These are phyloP conservation scores for Rhinocladiella similis DNA, from an alignment of 2,329 filamentous ascomycete genomes.

Conservation along the genomic window DNA sequence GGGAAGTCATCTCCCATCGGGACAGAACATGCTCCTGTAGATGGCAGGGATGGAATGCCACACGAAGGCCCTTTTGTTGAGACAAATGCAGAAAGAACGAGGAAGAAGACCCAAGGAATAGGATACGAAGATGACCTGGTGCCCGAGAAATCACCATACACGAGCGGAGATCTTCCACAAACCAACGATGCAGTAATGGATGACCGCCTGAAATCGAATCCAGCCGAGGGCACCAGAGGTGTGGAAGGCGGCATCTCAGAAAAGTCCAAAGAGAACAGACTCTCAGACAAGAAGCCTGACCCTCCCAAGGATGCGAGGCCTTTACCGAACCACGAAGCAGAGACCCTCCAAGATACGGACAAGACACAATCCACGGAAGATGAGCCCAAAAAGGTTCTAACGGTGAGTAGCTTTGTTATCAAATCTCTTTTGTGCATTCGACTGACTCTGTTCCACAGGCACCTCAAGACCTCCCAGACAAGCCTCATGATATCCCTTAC, in stretches of 20 bases:
- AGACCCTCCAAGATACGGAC: constrained; percentile 56
- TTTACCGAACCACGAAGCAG: constrained; percentile 76
- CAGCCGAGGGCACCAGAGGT: constrained; percentile 83
- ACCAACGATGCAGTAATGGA: constrained; percentile 86
- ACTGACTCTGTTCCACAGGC: constrained; percentile 56
- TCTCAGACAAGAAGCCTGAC: constrained; percentile 74
- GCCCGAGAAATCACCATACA: constrained; percentile 34
- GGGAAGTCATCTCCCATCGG: constrained; percentile 43
- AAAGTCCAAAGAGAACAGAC: constrained; percentile 75
- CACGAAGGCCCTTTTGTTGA: constrained; percentile 75
- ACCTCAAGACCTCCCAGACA: constrained; percentile 76
- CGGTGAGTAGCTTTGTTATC: constrained; percentile 49
- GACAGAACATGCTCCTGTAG: constrained; percentile 82
- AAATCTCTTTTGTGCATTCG: background rate
- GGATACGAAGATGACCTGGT: constrained; percentile 33
- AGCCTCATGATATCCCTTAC: constrained; percentile 71
- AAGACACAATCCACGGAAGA: constrained; percentile 42
- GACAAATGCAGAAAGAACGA: constrained; percentile 48
- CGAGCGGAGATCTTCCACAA: constrained; percentile 47
- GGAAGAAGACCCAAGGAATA: constrained; percentile 36
- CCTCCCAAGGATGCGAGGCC: constrained; percentile 83
- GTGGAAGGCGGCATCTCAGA: constrained; percentile 87
- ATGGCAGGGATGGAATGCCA: constrained; percentile 90
- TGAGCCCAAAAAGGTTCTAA: constrained; percentile 49
- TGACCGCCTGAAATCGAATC: constrained; percentile 72